Percentiles rank a stretch among this genome's conserved stretches.
Evolutionary conservation across 257 asterid species (phyloP).

Genomic region (Euphrasia confusa): DNA sequence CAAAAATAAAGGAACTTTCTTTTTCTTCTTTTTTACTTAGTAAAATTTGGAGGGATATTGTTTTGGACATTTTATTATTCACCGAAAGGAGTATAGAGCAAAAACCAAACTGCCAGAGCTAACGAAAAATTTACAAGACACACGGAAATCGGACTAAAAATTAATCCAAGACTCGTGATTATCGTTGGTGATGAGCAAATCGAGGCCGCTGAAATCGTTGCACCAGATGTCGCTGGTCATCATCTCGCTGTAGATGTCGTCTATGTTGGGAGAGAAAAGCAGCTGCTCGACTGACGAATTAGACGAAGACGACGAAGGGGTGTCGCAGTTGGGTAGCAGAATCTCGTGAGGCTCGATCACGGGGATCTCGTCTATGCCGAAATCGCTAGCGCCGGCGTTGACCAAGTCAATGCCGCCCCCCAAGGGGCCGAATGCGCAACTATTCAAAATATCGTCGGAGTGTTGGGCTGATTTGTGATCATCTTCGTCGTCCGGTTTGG

Average conservation of each 20-base stretch:
- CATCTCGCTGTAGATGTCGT: constrained; percentile 31
- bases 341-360: constrained; percentile 59
- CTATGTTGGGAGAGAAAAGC: constrained; percentile 21
- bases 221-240: constrained; percentile 50
- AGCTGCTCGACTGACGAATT: constrained; percentile 7
- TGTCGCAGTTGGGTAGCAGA: constrained; percentile 26
- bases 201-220: constrained; percentile 31
- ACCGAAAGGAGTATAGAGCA: too few species aligned
- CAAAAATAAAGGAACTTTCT: too few species aligned
- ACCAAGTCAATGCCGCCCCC: not conserved
- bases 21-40: too few species aligned
- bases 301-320: constrained; percentile 27
- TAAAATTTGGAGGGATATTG: too few species aligned
- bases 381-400: constrained; percentile 28
- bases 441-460: constrained; percentile 22
- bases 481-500: constrained; percentile 1
- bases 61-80: too few species aligned
- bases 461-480: not conserved
- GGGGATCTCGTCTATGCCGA: constrained; percentile 72
- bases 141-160: too few species aligned
- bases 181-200: constrained; percentile 11
- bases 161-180: too few species aligned
- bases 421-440: not conserved
- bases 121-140: too few species aligned
- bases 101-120: too few species aligned